These are phyloP conservation scores for Closterium sp. DNA, from an alignment of 139 green algal genomes.

Conservation along the genomic window DNA sequence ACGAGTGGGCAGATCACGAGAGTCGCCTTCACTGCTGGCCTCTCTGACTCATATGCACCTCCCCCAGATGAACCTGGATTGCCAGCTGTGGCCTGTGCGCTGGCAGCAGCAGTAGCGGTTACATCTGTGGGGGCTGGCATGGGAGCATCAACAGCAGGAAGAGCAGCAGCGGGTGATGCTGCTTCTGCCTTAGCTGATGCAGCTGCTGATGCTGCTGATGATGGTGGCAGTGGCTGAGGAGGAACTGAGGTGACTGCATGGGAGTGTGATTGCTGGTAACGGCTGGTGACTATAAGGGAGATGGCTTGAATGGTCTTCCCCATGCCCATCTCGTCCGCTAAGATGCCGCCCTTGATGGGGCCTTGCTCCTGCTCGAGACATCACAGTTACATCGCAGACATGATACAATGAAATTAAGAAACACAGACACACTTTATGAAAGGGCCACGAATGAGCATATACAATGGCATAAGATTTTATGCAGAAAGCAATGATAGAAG, in stretches of 20 bases:
- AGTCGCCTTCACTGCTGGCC: conserved; percentile 62
- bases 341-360: conserved; percentile 71
- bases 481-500: background rate
- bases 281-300: conserved; percentile 73
- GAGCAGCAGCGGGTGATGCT: background rate
- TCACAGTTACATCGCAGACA: background rate
- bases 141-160: background rate
- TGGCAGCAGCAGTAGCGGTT: background rate
- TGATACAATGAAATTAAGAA: background rate
- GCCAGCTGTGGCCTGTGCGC: background rate
- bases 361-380: background rate
- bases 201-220: background rate
- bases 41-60: too few relatives aligned
- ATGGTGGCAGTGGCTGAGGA: background rate
- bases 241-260: background rate
- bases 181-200: conserved; percentile 4
- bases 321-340: conserved; percentile 92
- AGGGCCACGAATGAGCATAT: too few relatives aligned
- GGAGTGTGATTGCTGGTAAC: conserved; percentile 22
- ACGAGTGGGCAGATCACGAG: conserved; percentile 91
- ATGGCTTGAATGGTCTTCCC: conserved; percentile 81
- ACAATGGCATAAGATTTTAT: background rate
- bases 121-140: background rate
- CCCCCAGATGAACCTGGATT: conserved; percentile 35
- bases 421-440: too few relatives aligned